A percentile compares a stretch with the other conserved stretches of the same genome.
Evolutionary conservation across 495 filamentous ascomycete species (phyloP).

Genomic region (Aspergillus mulundensis): DNA sequence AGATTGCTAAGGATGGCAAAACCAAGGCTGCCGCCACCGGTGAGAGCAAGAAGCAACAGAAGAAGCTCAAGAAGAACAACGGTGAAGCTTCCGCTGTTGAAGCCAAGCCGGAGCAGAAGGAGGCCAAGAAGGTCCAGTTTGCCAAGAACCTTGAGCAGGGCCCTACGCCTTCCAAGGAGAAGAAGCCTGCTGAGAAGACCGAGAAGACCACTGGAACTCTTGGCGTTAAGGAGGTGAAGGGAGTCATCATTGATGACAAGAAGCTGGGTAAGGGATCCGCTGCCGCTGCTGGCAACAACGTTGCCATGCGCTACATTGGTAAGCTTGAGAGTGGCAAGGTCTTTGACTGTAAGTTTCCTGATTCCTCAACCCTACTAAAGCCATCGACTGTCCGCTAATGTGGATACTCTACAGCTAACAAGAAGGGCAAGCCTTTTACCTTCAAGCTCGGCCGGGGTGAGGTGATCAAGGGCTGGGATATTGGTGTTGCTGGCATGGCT

Average conservation of each 20-base stretch:
- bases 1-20: constrained; percentile 44
- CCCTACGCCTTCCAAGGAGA: constrained; percentile 63
- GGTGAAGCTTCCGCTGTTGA: constrained; percentile 67
- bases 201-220: constrained; percentile 54
- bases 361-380: neutral
- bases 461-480: constrained; percentile 98
- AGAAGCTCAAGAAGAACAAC: constrained; percentile 98
- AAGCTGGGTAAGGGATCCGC: constrained; percentile 78
- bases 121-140: constrained; percentile 96
- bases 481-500: constrained; percentile 87
- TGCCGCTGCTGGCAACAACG: constrained; percentile 79
- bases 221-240: constrained; percentile 73
- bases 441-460: constrained; percentile 92
- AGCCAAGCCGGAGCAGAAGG: constrained; percentile 40
- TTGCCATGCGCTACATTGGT: constrained; percentile 95
- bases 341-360: constrained; percentile 71
- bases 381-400: constrained; percentile 1
- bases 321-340: constrained; percentile 89
- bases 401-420: constrained; percentile 62
- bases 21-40: constrained; percentile 63
- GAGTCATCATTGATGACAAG: constrained; percentile 91
- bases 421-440: constrained; percentile 92
- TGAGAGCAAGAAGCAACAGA: constrained; percentile 90
- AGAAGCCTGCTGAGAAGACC: constrained; percentile 13
- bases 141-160: constrained; percentile 98